Conservation (phyloP, 164 flowering plant genomes). For the Stephania japonica region DNA sequence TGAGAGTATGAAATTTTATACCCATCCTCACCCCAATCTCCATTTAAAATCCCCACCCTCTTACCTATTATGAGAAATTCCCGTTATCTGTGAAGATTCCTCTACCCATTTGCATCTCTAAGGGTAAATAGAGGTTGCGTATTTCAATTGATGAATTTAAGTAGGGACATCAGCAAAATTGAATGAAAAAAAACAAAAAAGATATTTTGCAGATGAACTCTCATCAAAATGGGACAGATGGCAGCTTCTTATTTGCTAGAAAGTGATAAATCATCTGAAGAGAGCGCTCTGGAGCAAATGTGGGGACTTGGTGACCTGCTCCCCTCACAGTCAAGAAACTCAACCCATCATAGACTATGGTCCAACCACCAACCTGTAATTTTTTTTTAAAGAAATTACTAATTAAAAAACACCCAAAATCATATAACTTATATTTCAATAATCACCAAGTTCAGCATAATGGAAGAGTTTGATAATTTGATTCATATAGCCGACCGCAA, state of each 20-base stretch:
- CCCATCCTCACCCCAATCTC: too few species aligned
- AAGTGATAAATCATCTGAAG: constrained; percentile 46
- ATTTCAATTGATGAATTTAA: neutral
- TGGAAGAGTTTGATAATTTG: too few species aligned
- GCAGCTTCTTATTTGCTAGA: constrained; percentile 40
- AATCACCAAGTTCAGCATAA: too few species aligned
- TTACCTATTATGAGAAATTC: too few species aligned
- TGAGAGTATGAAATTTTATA: too few species aligned
- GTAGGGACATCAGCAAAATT: neutral
- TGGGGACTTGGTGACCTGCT: constrained; percentile 78
- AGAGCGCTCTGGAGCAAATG: constrained; percentile 46
- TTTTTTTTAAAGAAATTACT: neutral
- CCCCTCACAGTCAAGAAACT: constrained; percentile 62
- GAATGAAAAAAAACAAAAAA: too few species aligned
- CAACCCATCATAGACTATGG: constrained; percentile 50
- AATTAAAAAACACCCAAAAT: too few species aligned
- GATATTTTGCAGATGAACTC: neutral
- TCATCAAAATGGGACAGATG: constrained; percentile 31
- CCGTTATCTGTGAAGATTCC: too few species aligned
- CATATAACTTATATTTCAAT: too few species aligned
- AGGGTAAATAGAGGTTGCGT: neutral
- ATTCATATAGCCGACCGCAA: too few species aligned
- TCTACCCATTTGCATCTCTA: too few species aligned
- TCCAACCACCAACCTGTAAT: constrained; percentile 78
- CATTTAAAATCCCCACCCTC: too few species aligned